Percentiles rank a stretch among this genome's conserved stretches.
These are phyloP conservation scores for Emmonsiellopsis sp. DNA, from an alignment of 2,329 filamentous ascomycete species.

Conservation along the genomic window DNA sequence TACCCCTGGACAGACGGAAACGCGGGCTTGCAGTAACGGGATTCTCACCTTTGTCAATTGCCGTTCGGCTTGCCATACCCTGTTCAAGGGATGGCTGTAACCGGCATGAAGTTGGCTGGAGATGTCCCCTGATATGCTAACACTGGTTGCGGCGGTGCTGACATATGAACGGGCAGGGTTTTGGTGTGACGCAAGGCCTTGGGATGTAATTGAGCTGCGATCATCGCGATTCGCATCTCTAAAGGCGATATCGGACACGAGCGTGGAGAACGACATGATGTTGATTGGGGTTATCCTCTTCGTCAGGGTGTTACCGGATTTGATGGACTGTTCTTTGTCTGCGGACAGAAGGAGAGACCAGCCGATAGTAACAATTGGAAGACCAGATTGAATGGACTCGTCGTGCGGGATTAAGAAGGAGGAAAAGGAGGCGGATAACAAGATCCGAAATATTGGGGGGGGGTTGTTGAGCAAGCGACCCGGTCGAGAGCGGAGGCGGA, in stretches of 20 bases:
- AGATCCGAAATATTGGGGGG: too few species aligned
- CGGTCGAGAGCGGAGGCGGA: too few species aligned
- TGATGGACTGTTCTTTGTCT: background rate
- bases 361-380: too few species aligned
- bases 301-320: too few species aligned
- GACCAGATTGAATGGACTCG: too few species aligned
- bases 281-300: background rate
- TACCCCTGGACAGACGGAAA: too few species aligned
- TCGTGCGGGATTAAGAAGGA: too few species aligned
- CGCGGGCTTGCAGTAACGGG: background rate
- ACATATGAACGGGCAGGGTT: conserved; percentile 35
- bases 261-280: conserved; percentile 41
- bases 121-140: conserved; percentile 55
- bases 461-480: too few species aligned
- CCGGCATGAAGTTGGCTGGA: conserved; percentile 75
- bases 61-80: conserved; percentile 74
- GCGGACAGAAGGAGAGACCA: background rate
- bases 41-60: conserved; percentile 68
- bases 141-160: conserved; percentile 40
- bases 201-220: conserved; percentile 33
- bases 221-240: conserved; percentile 34
- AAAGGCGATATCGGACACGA: conserved; percentile 41
- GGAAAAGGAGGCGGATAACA: too few species aligned
- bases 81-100: conserved; percentile 69
- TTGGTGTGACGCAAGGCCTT: conserved; percentile 24